A percentile compares a stretch with the other conserved stretches of the same genome.
Conservation (phyloP, 108 stramenopile genomes). For the Cyclostephanos invisitatus region DNA sequence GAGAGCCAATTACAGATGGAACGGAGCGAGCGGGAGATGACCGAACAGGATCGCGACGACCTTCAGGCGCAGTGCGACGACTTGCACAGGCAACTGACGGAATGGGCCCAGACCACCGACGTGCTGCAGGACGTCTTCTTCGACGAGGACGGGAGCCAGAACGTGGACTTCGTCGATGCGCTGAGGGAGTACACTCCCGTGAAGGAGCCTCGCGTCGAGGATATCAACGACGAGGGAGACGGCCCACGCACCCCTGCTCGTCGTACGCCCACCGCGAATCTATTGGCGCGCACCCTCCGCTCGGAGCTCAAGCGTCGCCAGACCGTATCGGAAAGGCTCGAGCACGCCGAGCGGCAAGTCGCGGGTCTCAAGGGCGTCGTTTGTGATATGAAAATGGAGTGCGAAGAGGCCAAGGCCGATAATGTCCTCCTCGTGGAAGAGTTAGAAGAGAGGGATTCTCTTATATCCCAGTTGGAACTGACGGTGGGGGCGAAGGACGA, state of each 20-base stretch:
- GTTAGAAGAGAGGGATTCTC: constrained; percentile 29
- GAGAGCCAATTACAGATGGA: constrained; percentile 23
- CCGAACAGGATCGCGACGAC: constrained; percentile 36
- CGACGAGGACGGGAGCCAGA: constrained; percentile 22
- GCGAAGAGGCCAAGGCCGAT: constrained; percentile 49
- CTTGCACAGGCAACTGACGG: constrained; percentile 22
- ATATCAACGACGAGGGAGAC: neutral
- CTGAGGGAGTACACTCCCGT: constrained; percentile 28
- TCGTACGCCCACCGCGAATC: constrained; percentile 28
- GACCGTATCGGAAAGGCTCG: constrained; percentile 13
- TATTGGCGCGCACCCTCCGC: constrained; percentile 38
- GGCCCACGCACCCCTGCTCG: neutral
- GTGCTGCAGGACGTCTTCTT: constrained; percentile 9
- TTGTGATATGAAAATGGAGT: constrained; percentile 41
- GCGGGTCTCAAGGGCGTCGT: constrained; percentile 29
- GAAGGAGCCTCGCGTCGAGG: constrained; percentile 1
- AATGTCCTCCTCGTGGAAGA: constrained; percentile 48
- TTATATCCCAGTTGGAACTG: constrained; percentile 28
- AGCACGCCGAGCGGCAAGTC: constrained; percentile 18
- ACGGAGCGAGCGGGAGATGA: constrained; percentile 36
- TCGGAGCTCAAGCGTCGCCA: constrained; percentile 37
- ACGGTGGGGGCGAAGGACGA: constrained; percentile 22
- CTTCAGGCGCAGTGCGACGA: constrained; percentile 28
- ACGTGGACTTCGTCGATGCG: constrained; percentile 17
- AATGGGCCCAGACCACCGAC: constrained; percentile 27